A percentile compares a stretch with the other conserved stretches of the same genome.
phyloP scores from a whole-genome alignment of 176 grass and related monocot genomes.

The Dactylis glomerata region DNA sequence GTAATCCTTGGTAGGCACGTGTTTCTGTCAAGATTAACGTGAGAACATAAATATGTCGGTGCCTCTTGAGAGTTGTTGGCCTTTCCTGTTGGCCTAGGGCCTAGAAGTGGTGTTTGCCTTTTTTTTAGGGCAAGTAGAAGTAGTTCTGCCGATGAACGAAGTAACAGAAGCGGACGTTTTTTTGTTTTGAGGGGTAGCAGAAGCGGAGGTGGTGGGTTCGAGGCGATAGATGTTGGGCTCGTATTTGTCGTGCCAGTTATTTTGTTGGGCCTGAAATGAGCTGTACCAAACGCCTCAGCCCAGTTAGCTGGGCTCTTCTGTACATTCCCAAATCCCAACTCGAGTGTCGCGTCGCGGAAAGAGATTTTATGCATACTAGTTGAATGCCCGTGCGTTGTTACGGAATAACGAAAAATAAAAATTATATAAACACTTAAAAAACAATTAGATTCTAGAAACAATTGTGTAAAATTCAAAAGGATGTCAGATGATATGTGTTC shows the following conservation, averaged over 20 bases:
- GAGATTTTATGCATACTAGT: too few relatives aligned
- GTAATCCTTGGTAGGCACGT: background rate
- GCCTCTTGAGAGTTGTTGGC: too few relatives aligned
- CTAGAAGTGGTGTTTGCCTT: background rate
- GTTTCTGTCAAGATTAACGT: background rate
- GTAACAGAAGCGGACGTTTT: background rate
- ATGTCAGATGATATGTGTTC: too few relatives aligned
- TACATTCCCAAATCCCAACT: background rate
- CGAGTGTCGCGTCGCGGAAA: too few relatives aligned
- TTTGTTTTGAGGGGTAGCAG: too few relatives aligned
- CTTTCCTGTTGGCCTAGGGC: background rate
- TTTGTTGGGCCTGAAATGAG: background rate
- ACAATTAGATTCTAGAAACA: too few relatives aligned
- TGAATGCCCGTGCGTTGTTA: too few relatives aligned
- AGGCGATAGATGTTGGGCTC: background rate
- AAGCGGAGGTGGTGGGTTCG: too few relatives aligned
- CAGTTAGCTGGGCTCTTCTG: background rate
- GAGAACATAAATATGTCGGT: background rate
- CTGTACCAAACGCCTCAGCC: background rate
- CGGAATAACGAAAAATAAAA: too few relatives aligned
- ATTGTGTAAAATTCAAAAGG: too few relatives aligned
- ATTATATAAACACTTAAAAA: too few relatives aligned
- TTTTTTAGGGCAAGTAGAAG: background rate
- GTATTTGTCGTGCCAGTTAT: background rate
- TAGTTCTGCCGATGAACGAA: background rate